Evolutionary conservation across 148 eudicot genomes (phyloP).

Genomic region (Talinum fruticosum): DNA sequence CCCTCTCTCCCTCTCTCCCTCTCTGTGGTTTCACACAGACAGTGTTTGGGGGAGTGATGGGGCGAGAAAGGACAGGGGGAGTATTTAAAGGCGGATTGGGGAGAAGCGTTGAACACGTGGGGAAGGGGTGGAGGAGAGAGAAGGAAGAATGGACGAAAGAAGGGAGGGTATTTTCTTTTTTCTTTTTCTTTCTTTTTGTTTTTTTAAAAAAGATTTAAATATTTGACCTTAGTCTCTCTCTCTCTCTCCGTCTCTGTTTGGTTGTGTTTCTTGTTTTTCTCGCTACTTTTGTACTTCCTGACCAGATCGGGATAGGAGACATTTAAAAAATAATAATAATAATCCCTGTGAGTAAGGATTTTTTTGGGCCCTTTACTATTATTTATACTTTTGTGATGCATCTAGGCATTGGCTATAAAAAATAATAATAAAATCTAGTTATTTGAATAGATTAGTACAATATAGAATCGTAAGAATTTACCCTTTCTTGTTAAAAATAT

Average conservation of each 20-base stretch:
- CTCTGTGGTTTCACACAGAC: background rate
- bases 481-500: too few species aligned
- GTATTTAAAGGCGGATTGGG: background rate
- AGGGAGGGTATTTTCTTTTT: background rate
- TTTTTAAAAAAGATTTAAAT: background rate
- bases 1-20: background rate
- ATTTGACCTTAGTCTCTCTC: background rate
- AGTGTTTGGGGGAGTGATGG: background rate
- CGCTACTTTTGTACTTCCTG: constrained; percentile 8
- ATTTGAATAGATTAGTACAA: too few species aligned
- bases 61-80: background rate
- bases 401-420: too few species aligned
- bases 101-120: constrained; percentile 1
- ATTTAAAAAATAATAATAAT: too few species aligned
- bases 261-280: constrained; percentile 2
- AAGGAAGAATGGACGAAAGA: background rate
- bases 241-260: too few species aligned
- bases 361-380: too few species aligned
- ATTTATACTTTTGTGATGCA: too few species aligned
- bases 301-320: background rate
- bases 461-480: too few species aligned
- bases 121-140: background rate
- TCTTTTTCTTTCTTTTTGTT: background rate
- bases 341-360: too few species aligned
- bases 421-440: too few species aligned